These are phyloP conservation scores for Quercus aquifolioides DNA, from an alignment of 306 rosid genomes.

Conservation along the genomic window DNA sequence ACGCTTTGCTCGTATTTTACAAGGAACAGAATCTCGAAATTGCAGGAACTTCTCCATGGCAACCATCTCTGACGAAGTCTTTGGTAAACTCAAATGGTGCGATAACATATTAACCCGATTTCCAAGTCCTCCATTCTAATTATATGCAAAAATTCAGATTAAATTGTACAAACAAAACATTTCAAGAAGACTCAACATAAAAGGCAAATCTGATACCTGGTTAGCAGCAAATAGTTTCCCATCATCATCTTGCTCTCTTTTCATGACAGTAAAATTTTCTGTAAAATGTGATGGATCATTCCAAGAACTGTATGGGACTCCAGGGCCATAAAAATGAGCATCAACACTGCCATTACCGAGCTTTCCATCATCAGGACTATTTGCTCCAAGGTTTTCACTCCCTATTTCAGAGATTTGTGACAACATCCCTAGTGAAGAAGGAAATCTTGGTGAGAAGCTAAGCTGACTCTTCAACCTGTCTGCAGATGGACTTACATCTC, in stretches of 20 bases:
- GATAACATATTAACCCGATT: constrained; percentile 55
- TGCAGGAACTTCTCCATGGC: constrained; percentile 71
- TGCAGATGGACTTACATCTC: constrained; percentile 41
- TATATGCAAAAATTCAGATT: neutral
- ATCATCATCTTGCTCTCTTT: constrained; percentile 48
- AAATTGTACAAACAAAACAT: constrained; percentile 7
- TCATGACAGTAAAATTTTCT: constrained; percentile 39
- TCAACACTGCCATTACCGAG: constrained; percentile 36
- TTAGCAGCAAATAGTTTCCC: constrained; percentile 43
- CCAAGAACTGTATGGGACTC: constrained; percentile 58
- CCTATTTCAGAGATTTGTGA: constrained; percentile 58
- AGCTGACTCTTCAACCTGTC: constrained; percentile 54
- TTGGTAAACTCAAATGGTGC: constrained; percentile 82
- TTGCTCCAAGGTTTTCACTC: constrained; percentile 42
- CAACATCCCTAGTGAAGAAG: constrained; percentile 57
- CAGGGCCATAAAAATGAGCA: constrained; percentile 34
- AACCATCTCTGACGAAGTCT: constrained; percentile 55
- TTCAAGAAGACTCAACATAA: neutral
- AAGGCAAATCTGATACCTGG: constrained; percentile 44
- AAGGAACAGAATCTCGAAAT: constrained; percentile 86
- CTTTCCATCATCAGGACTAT: constrained; percentile 39
- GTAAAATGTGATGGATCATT: constrained; percentile 47
- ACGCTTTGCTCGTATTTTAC: constrained; percentile 90
- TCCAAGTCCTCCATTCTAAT: constrained; percentile 60
- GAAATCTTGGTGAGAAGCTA: constrained; percentile 51